phyloP scores from a whole-genome alignment of 1,284 basidiomycete genomes.

The Malassezia dermatis region DNA sequence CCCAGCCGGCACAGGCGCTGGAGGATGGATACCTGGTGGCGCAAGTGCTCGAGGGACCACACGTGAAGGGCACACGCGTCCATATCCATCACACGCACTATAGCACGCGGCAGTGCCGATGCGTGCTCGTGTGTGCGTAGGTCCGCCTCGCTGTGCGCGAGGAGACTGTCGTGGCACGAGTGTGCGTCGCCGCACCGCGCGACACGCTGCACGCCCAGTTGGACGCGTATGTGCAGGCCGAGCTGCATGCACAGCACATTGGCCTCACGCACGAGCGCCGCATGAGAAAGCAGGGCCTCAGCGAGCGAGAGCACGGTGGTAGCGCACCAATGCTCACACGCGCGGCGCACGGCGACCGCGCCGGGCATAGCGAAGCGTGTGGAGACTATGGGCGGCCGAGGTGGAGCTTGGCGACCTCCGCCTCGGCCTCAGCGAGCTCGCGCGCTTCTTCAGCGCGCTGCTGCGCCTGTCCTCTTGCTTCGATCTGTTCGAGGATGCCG shows the following conservation, averaged over 20 bases:
- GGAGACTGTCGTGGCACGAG: slow-evolving; percentile 1
- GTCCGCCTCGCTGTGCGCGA: background rate
- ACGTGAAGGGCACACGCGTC: background rate
- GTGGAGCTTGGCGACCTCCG: background rate
- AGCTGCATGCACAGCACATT: slow-evolving; percentile 57
- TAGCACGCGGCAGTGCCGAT: background rate
- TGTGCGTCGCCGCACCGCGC: background rate
- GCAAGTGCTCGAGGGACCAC: background rate
- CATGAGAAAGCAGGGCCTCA: slow-evolving; percentile 71
- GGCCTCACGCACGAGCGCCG: slow-evolving; percentile 81
- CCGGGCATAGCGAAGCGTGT: background rate
- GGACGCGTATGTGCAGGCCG: slow-evolving; percentile 73
- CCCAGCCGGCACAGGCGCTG: background rate
- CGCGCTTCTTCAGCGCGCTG: background rate
- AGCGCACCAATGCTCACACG: slow-evolving; percentile 58
- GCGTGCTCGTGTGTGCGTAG: background rate
- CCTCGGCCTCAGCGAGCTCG: background rate
- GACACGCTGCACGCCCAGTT: slow-evolving; percentile 60
- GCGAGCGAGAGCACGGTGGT: slow-evolving; percentile 59
- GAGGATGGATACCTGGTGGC: background rate
- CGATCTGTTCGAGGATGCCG: slow-evolving; percentile 2
- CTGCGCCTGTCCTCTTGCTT: background rate
- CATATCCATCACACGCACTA: slow-evolving; percentile 7
- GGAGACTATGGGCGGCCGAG: background rate
- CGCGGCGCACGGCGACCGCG: background rate